Conservation (phyloP, 148 eudicot species). For the Silene conica region DNA sequence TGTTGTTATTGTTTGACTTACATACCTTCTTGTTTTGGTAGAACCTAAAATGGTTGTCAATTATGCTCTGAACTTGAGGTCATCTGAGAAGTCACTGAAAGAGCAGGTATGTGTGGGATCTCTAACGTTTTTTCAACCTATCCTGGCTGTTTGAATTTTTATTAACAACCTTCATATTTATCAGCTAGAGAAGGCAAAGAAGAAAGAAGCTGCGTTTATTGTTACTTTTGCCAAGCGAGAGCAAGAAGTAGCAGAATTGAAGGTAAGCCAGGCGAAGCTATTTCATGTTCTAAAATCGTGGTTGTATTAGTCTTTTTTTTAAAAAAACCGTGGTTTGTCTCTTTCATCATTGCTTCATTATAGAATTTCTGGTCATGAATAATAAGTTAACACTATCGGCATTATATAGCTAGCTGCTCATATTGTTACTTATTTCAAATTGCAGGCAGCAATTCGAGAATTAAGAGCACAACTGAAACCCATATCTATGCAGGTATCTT, state of each 20-base stretch:
- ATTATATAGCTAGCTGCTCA: neutral
- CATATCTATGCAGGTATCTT: conserved; percentile 85
- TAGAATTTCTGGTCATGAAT: neutral
- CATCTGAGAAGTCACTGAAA: conserved; percentile 82
- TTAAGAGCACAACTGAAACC: conserved; percentile 91
- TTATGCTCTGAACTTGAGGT: conserved; percentile 67
- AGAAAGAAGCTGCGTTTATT: conserved; percentile 96
- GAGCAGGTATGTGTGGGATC: conserved; percentile 62
- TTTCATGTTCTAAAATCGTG: neutral
- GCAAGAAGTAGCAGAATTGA: conserved; percentile 95
- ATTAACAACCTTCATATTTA: conserved; percentile 11
- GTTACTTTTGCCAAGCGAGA: conserved; percentile 95
- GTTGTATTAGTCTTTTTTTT: too few relatives aligned
- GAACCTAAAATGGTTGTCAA: conserved; percentile 76
- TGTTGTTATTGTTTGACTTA: neutral
- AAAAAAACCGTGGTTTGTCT: too few relatives aligned
- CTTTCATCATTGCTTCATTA: neutral
- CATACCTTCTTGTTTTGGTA: conserved; percentile 25
- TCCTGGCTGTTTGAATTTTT: neutral
- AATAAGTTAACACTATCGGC: neutral
- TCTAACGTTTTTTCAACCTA: neutral
- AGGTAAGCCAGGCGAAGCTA: conserved; percentile 38
- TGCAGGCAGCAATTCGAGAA: conserved; percentile 90
- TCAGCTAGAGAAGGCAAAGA: conserved; percentile 94
- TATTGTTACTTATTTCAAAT: conserved; percentile 4